phyloP scores from a whole-genome alignment of 495 filamentous ascomycete species.

The Oleoguttula mirabilis region DNA sequence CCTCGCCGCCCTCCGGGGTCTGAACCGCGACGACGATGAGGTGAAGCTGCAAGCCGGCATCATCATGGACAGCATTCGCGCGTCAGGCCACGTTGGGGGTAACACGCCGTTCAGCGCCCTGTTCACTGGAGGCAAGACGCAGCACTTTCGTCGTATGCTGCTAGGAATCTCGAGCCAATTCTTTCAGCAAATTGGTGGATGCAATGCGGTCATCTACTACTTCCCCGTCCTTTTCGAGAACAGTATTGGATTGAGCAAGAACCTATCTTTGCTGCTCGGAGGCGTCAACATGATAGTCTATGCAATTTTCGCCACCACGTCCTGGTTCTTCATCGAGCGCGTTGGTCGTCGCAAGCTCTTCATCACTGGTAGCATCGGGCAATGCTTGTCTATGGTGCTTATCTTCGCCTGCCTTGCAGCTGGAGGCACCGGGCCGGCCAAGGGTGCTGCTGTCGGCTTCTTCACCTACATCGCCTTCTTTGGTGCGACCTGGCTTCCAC shows the following conservation, averaged over 20 bases:
- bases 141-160: conserved; percentile 52
- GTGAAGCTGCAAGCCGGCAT: conserved; percentile 46
- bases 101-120: conserved; percentile 44
- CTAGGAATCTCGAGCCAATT: conserved; percentile 53
- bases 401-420: conserved; percentile 63
- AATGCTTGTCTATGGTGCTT: conserved; percentile 60
- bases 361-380: conserved; percentile 55
- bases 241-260: conserved; percentile 44
- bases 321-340: conserved; percentile 71
- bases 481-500: conserved; percentile 62
- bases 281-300: conserved; percentile 76
- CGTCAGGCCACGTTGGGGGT: conserved; percentile 43
- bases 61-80: conserved; percentile 51
- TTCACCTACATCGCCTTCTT: conserved; percentile 72
- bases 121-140: conserved; percentile 50
- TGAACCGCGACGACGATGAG: conserved; percentile 46
- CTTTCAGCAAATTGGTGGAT: conserved; percentile 69
- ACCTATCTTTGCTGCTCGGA: conserved; percentile 56
- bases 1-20: conserved; percentile 54
- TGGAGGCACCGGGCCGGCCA: conserved; percentile 38
- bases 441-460: conserved; percentile 62
- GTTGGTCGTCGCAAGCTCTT: conserved; percentile 63
- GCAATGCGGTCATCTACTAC: conserved; percentile 79
- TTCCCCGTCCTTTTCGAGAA: conserved; percentile 64
- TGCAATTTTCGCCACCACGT: conserved; percentile 61